A percentile compares a stretch with the other conserved stretches of the same genome.
Evolutionary conservation across 2,329 filamentous ascomycete species (phyloP).

Genomic region (Fusarium camptoceras): DNA sequence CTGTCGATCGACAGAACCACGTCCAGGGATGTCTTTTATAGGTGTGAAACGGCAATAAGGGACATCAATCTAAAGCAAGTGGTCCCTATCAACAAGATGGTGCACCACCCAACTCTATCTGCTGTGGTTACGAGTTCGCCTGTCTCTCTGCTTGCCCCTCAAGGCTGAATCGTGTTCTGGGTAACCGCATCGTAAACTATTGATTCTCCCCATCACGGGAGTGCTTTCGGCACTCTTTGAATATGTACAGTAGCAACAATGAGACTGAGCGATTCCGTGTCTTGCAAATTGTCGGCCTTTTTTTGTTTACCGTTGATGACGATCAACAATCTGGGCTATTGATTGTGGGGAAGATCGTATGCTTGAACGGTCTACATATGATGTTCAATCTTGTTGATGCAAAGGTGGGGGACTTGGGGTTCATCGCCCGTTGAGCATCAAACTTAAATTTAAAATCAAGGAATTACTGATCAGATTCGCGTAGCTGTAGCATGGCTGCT

Average conservation of each 20-base stretch:
- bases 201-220: constrained; percentile 27
- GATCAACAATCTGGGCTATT: constrained; percentile 7
- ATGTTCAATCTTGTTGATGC: constrained; percentile 4
- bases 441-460: constrained; percentile 3
- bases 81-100: constrained; percentile 17
- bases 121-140: constrained; percentile 23
- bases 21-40: neutral
- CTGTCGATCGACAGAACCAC: constrained; percentile 5
- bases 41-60: constrained; percentile 18
- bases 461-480: neutral
- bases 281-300: neutral
- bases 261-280: constrained; percentile 20
- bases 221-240: neutral
- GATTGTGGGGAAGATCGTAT: constrained; percentile 22
- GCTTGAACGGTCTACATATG: constrained; percentile 5
- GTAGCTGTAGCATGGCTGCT: constrained; percentile 1
- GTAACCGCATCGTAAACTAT: constrained; percentile 4
- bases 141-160: constrained; percentile 22
- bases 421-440: constrained; percentile 1
- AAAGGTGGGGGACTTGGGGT: constrained; percentile 6
- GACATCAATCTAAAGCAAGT: neutral
- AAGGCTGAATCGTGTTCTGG: constrained; percentile 29
- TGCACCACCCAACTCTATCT: constrained; percentile 18
- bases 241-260: neutral
- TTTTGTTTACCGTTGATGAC: constrained; percentile 8